Conservation (phyloP, 176 grass and related monocot species). For the Raddia distichophylla region DNA sequence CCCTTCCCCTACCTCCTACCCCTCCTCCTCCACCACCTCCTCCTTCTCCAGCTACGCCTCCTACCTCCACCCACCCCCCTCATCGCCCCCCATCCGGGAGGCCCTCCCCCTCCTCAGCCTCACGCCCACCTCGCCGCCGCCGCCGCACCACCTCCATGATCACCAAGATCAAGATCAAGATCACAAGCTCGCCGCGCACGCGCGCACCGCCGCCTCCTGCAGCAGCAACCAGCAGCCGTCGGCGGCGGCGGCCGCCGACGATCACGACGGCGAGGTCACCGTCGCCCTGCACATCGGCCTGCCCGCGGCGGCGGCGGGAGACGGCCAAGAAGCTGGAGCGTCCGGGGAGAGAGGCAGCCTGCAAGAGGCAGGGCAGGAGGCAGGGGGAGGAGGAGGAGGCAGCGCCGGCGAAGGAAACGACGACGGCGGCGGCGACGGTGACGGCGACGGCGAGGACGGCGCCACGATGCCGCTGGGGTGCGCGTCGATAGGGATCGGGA, state of each 20-base stretch:
- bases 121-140: slow-evolving; percentile 17
- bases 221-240: neutral
- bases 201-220: slow-evolving; percentile 12
- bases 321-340: neutral
- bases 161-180: slow-evolving; percentile 1
- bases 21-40: neutral
- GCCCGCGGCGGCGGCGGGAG: slow-evolving; percentile 37
- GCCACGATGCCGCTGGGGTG: slow-evolving; percentile 38
- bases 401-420: neutral
- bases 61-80: slow-evolving; percentile 45
- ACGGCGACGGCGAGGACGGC: slow-evolving; percentile 29
- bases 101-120: slow-evolving; percentile 77
- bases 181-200: neutral
- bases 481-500: slow-evolving; percentile 60
- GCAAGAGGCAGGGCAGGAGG: neutral
- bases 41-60: slow-evolving; percentile 35
- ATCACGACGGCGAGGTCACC: slow-evolving; percentile 56
- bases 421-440: neutral
- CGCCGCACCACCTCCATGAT: neutral
- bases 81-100: slow-evolving; percentile 73
- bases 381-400: neutral
- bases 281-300: slow-evolving; percentile 83
- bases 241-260: neutral
- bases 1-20: slow-evolving; percentile 25
- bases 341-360: neutral